phyloP scores from a whole-genome alignment of 2,329 filamentous ascomycete species.

The Hypoxylon sp. region DNA sequence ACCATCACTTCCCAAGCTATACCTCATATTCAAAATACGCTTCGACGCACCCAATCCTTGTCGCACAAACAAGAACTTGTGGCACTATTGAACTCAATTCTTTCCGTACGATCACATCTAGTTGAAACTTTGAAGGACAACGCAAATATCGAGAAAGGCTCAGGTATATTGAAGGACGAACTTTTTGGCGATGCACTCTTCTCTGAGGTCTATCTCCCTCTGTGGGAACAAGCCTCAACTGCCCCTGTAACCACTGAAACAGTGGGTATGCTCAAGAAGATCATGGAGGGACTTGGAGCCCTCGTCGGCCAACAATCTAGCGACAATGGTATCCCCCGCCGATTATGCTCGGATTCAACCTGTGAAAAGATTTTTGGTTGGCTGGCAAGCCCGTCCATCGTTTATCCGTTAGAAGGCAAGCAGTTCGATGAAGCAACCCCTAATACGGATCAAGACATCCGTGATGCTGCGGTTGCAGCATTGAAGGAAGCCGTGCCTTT shows the following conservation, averaged over 20 bases:
- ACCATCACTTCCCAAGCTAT: slow-evolving; percentile 63
- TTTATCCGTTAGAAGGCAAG: slow-evolving; percentile 47
- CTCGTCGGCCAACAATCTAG: slow-evolving; percentile 50
- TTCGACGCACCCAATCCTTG: slow-evolving; percentile 66
- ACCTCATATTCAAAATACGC: slow-evolving; percentile 63
- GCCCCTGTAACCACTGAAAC: slow-evolving; percentile 42
- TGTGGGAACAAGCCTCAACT: slow-evolving; percentile 48
- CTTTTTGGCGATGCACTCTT: slow-evolving; percentile 54
- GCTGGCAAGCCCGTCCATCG: slow-evolving; percentile 49
- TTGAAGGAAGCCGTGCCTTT: slow-evolving; percentile 49
- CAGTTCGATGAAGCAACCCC: slow-evolving; percentile 33
- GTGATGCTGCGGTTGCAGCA: slow-evolving; percentile 48
- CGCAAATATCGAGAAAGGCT: slow-evolving; percentile 6
- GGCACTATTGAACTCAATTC: slow-evolving; percentile 65
- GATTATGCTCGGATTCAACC: slow-evolving; percentile 50
- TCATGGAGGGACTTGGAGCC: slow-evolving; percentile 51
- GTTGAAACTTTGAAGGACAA: slow-evolving; percentile 32
- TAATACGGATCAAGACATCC: slow-evolving; percentile 44
- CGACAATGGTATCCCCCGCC: slow-evolving; percentile 23
- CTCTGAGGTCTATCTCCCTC: slow-evolving; percentile 47
- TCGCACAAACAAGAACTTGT: slow-evolving; percentile 68
- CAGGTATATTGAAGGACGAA: slow-evolving; percentile 47
- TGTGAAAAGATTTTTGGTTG: slow-evolving; percentile 49
- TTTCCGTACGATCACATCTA: slow-evolving; percentile 54
- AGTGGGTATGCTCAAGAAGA: slow-evolving; percentile 47